Evolutionary conservation across 305 asterid genomes (phyloP), one percentile per base, ranked within the genome.

Genomic region (Withania somnifera): DNA sequence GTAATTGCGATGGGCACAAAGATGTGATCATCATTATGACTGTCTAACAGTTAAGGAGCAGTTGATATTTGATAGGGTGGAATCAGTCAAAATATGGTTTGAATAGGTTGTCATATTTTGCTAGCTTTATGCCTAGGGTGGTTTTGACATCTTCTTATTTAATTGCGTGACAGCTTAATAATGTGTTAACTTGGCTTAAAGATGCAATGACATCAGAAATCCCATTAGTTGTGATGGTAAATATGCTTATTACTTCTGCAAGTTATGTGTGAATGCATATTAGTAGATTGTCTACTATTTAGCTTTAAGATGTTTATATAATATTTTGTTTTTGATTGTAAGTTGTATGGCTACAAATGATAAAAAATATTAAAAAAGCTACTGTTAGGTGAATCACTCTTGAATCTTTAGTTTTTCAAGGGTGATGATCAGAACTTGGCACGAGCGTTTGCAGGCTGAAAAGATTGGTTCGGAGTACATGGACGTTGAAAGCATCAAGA

Each of bases 401-500:
- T 6, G 54, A 11, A 73, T 50, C 13, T 5, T 26, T 26, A 15
- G 60, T 73, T 9, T 71, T 24, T 15, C 11, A 7, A 0, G 57
- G 79, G 15, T 47, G 17, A 50, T 75, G 10, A 50, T 50, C 42
- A 28, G 28, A 75, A 75, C 45, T 15, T 26, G 45, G 61, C 42
- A 10, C 28, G 0, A 28, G 10, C 28, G 17, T 17, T 17, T 52
- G 61, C 89, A 92, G 97, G 95, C 97, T 0, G 89, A 82, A 8
- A 92, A 92, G 86, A 91, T 92, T 57, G 92, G 93, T 3, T 51
- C 90, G 87, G 93, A 89, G 24, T 92, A 93, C 86, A 92, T 92
- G 96, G 96, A 90, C 61, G 96, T 92, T 1, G 96, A 92, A 80
- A 90, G 94, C 58, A 84, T 92, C 38, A 92, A 92, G 86, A 92